Base-by-base conservation (phyloP, 331 rosid genomes). In the Rosa hybrid region DNA sequence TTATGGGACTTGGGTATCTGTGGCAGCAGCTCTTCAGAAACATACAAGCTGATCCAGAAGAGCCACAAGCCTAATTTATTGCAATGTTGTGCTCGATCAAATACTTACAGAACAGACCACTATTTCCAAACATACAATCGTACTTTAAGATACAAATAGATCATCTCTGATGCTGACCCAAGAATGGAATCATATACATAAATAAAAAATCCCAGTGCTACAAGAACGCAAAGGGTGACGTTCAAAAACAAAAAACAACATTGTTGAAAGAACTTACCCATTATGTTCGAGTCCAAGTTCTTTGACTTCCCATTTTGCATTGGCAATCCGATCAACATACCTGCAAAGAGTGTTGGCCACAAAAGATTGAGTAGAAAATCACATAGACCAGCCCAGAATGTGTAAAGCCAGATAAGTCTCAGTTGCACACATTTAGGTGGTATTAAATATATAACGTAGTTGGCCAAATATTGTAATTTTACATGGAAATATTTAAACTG, bases 221-320 rank as follows among this genome's bases (percentile, higher is more conserved):
- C 34, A 78, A 57, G 69, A 53, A 71, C 42, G 48, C 77, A 73
- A 41, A 45, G 41, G 45, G 42, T 39, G 17, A 77, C 49, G 49
- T 20, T 76, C 27, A 68, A 53, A 62, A 62, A 72, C 34, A 79
- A 82, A 49, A 64, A 56, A 72, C 51, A 65, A 76, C 68, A 11
- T 73, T 73, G 72, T n/a, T 54, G 34, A 70, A 80, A 84, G 74
- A 77, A 87, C 97, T 82, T 59, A 96, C 99, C 99, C 98, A 72
- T 96, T 96, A 91, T 96, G 99, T 86, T 96, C 99, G 65, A 96
- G 82, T 51, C 99, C 99, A 82, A 96, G 98, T 81, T 93, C 99
- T 84, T 86, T 96, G 71, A 96, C 90, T 87, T 96, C 99, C 99
- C 99, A 96, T 82, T 91, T 96, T 79, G 95, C 90, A 87, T 90